A percentile compares a stretch with the other conserved stretches of the same genome.
Evolutionary conservation across 805 yeast species (phyloP).

Genomic region (Saccharomycopsis babjevae): DNA sequence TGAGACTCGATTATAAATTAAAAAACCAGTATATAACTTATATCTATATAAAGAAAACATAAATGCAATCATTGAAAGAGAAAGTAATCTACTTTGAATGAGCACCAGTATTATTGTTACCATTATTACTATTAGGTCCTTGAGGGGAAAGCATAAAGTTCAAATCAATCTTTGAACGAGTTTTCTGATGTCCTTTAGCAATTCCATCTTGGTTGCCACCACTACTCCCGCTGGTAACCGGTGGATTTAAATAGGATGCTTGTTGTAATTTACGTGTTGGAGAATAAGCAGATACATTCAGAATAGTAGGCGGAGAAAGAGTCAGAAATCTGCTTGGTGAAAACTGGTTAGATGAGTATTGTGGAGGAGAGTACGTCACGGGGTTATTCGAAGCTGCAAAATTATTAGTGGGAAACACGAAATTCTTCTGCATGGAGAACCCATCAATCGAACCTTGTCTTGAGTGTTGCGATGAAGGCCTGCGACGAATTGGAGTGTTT

Average conservation of each 20-base stretch:
- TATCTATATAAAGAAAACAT: background rate
- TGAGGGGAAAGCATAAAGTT: slow-evolving; percentile 15
- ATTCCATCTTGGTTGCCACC: background rate
- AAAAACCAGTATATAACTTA: background rate
- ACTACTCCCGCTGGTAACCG: background rate
- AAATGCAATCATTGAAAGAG: background rate
- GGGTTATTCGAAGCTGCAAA: background rate
- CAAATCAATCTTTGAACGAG: slow-evolving; percentile 16
- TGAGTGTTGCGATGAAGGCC: background rate
- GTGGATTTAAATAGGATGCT: background rate
- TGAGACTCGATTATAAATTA: background rate
- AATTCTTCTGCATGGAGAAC: background rate
- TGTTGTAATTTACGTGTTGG: background rate
- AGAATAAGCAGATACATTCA: background rate
- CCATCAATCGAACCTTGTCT: slow-evolving; percentile 2
- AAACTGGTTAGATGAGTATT: slow-evolving; percentile 8
- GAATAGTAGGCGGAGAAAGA: background rate
- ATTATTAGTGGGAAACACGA: slow-evolving; percentile 5
- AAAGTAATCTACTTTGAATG: background rate
- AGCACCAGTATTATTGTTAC: background rate
- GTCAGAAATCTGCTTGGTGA: background rate
- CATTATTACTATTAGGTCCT: slow-evolving; percentile 1
- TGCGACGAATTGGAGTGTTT: background rate
- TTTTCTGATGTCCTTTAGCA: slow-evolving; percentile 2
- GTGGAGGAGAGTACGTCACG: slow-evolving; percentile 11